These are phyloP conservation scores for Amphirosellinia nigrospora DNA, from an alignment of 495 filamentous ascomycete genomes.

Conservation along the genomic window DNA sequence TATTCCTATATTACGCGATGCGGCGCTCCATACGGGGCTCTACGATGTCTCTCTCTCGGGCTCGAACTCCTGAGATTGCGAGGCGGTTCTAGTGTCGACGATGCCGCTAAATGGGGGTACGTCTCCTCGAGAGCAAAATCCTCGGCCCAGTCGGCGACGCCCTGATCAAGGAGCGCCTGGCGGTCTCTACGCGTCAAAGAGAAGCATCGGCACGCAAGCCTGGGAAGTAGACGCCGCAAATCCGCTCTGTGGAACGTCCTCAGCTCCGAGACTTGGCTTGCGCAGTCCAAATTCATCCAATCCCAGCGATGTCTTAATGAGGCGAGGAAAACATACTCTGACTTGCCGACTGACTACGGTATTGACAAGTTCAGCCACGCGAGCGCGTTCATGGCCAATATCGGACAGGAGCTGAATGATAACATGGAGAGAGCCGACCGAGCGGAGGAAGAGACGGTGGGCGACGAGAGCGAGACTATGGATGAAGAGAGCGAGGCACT, in stretches of 20 bases:
- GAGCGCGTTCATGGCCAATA: slow-evolving; percentile 66
- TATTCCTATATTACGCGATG: slow-evolving; percentile 93
- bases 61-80: slow-evolving; percentile 82
- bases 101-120: slow-evolving; percentile 85
- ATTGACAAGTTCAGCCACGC: slow-evolving; percentile 61
- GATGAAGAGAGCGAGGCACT: slow-evolving; percentile 27
- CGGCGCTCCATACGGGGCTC: slow-evolving; percentile 71
- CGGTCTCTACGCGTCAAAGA: slow-evolving; percentile 78
- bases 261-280: slow-evolving; percentile 82
- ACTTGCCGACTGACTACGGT: slow-evolving; percentile 61
- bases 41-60: slow-evolving; percentile 76
- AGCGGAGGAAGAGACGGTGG: slow-evolving; percentile 38
- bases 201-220: slow-evolving; percentile 63
- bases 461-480: slow-evolving; percentile 67
- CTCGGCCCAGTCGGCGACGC: slow-evolving; percentile 76
- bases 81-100: slow-evolving; percentile 80
- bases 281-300: slow-evolving; percentile 69
- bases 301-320: slow-evolving; percentile 74
- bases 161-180: slow-evolving; percentile 81
- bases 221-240: slow-evolving; percentile 80
- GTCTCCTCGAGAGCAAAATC: slow-evolving; percentile 77
- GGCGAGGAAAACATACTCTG: slow-evolving; percentile 70
- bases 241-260: slow-evolving; percentile 89
- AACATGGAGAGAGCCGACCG: slow-evolving; percentile 59
- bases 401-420: slow-evolving; percentile 61